phyloP scores from a whole-genome alignment of 148 eudicot species.

The Euryodendron excelsum region DNA sequence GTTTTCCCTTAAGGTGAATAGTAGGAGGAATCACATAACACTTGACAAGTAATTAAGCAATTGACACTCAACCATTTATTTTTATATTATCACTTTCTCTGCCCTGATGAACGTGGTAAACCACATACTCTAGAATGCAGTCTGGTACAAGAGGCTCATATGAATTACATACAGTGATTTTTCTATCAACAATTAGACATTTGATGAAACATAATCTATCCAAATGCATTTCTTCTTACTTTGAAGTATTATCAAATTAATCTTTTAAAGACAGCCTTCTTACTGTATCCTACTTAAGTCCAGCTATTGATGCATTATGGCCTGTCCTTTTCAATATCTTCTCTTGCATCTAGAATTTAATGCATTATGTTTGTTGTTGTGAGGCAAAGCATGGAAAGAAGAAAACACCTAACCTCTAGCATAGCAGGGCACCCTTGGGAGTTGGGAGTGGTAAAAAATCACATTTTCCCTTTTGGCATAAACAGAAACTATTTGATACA shows the following conservation, averaged over 20 bases:
- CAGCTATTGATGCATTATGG: not conserved
- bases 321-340: not conserved
- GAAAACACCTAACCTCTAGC: not conserved
- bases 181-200: not conserved
- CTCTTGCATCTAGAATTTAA: not conserved
- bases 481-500: no score
- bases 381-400: no score
- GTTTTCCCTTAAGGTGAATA: not conserved
- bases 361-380: no score
- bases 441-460: no score
- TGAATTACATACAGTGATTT: not conserved
- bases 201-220: not conserved
- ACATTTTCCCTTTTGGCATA: no score
- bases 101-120: not conserved
- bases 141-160: not conserved
- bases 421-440: no score
- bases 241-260: not conserved
- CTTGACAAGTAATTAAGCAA: no score
- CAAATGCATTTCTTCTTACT: not conserved
- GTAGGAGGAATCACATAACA: not conserved
- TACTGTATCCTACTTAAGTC: not conserved
- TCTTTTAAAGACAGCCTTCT: not conserved
- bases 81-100: not conserved
- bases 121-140: not conserved
- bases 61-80: not conserved